phyloP scores from a whole-genome alignment of 495 filamentous ascomycete genomes.

The Aspergillus panamensis region DNA sequence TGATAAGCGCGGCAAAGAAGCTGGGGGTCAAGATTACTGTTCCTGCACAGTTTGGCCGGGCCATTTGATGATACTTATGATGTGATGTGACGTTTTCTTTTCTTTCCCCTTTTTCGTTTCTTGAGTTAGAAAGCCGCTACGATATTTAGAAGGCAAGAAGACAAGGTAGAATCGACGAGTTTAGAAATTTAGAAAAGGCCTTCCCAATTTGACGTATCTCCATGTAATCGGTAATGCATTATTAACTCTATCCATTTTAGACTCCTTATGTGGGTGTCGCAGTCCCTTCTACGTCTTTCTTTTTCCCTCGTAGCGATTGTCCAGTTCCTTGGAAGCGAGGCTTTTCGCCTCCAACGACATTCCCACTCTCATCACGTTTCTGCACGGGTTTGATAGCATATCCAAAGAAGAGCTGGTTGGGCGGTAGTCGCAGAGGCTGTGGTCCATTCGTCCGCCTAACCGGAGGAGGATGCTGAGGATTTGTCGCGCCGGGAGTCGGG shows the following conservation, averaged over 20 bases:
- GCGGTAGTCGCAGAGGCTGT: conserved; percentile 78
- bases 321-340: conserved; percentile 84
- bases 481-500: conserved; percentile 65
- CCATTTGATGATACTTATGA: conserved; percentile 4
- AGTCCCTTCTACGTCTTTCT: conserved; percentile 45
- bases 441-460: conserved; percentile 66
- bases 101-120: background rate
- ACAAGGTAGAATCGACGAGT: background rate
- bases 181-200: no score
- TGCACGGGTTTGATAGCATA: conserved; percentile 87
- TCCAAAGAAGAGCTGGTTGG: conserved; percentile 92
- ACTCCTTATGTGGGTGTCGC: conserved; percentile 34
- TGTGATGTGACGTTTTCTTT: background rate
- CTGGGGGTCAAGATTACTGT: conserved; percentile 55
- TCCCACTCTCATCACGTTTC: conserved; percentile 69
- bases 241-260: conserved; percentile 14
- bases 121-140: background rate
- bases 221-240: background rate
- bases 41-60: conserved; percentile 50
- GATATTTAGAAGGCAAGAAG: background rate
- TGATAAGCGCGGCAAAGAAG: conserved; percentile 55
- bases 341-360: conserved; percentile 56
- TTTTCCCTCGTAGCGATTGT: conserved; percentile 72
- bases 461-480: conserved; percentile 46
- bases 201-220: no score